Percentiles rank a stretch among this genome's conserved stretches.
phyloP scores from a whole-genome alignment of 306 rosid genomes.

The Amphicarpaea edgeworthii region DNA sequence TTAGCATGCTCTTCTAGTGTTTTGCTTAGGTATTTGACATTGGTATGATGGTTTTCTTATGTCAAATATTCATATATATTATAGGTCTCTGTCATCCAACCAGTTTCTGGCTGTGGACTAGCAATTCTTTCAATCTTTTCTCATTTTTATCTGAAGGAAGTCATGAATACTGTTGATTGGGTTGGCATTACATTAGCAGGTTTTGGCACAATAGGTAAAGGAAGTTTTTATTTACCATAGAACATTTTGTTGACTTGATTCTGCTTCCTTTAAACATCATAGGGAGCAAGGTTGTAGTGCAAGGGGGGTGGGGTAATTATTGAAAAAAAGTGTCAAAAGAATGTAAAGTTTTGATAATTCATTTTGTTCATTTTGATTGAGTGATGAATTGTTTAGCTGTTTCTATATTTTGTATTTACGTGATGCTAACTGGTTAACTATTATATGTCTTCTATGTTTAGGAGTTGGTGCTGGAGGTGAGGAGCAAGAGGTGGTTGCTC shows the following conservation, averaged over 20 bases:
- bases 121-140: constrained; percentile 91
- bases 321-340: neutral
- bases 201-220: constrained; percentile 92
- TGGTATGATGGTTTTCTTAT: constrained; percentile 33
- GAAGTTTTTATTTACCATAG: constrained; percentile 53
- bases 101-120: constrained; percentile 94
- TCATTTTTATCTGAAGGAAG: constrained; percentile 89
- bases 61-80: constrained; percentile 52
- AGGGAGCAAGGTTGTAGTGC: neutral
- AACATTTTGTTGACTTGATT: neutral
- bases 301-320: neutral
- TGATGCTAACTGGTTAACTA: neutral
- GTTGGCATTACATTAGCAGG: constrained; percentile 86
- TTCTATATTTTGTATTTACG: neutral
- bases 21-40: neutral
- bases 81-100: constrained; percentile 85
- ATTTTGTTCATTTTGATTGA: neutral
- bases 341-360: neutral
- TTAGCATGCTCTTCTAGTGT: constrained; percentile 16
- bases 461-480: constrained; percentile 98
- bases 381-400: neutral
- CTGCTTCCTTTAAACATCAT: constrained; percentile 12
- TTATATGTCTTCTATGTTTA: constrained; percentile 39
- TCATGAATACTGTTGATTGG: constrained; percentile 91
- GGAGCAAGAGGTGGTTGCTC: constrained; percentile 76